Percentiles rank a stretch among this genome's conserved stretches.
Conservation (phyloP, 2,329 filamentous ascomycete genomes). For the Neospermospora avenae region DNA sequence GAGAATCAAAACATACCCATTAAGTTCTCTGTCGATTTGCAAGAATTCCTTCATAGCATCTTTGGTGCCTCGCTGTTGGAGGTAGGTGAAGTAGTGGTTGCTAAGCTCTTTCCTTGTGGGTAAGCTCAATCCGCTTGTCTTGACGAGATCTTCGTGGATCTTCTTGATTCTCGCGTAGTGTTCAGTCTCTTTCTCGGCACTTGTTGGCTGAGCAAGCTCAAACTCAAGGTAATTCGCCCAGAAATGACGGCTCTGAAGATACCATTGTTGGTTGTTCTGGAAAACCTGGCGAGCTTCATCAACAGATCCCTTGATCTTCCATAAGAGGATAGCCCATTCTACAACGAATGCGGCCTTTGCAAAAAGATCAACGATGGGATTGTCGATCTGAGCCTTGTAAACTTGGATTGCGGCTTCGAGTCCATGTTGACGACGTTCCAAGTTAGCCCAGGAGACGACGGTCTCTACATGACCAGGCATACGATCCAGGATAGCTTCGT, state of each 20-base stretch:
- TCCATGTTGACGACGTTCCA: conserved; percentile 78
- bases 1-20: conserved; percentile 57
- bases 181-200: conserved; percentile 56
- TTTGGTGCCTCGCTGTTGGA: conserved; percentile 78
- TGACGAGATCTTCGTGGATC: conserved; percentile 72
- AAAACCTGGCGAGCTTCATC: conserved; percentile 84
- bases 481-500: conserved; percentile 71
- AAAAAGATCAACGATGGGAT: conserved; percentile 66
- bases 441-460: conserved; percentile 82
- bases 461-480: conserved; percentile 83
- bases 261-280: conserved; percentile 76
- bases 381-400: conserved; percentile 77
- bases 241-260: conserved; percentile 80
- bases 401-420: conserved; percentile 81
- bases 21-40: conserved; percentile 77
- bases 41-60: conserved; percentile 85
- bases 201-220: conserved; percentile 79
- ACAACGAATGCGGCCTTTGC: conserved; percentile 84
- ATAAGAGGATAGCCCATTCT: conserved; percentile 82
- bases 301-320: conserved; percentile 78
- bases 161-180: conserved; percentile 74
- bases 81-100: conserved; percentile 75
- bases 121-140: conserved; percentile 66
- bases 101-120: conserved; percentile 71
- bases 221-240: conserved; percentile 89